Percentiles rank a stretch among this genome's conserved stretches.
phyloP scores from a whole-genome alignment of 2,329 filamentous ascomycete species.

The Colletotrichum sp. region DNA sequence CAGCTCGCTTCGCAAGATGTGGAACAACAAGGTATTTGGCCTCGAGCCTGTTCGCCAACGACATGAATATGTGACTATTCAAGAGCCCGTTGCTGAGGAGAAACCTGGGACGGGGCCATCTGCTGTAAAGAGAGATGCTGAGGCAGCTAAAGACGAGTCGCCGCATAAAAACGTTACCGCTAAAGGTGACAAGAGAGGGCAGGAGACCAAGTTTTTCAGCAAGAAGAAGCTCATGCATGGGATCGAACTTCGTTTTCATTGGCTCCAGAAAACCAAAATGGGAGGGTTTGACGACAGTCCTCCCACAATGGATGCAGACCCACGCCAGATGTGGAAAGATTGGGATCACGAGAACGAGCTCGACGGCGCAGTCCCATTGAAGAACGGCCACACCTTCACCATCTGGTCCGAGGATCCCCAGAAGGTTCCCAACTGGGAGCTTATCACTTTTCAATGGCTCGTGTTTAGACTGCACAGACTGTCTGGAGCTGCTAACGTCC shows the following conservation, averaged over 20 bases:
- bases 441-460: neutral
- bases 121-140: neutral
- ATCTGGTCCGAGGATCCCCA: neutral
- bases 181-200: neutral
- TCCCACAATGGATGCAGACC: neutral
- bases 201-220: accelerated
- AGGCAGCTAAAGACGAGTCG: neutral
- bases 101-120: neutral
- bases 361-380: neutral
- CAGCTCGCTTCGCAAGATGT: neutral
- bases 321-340: neutral
- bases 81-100: neutral
- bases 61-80: too few species aligned
- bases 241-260: neutral
- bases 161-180: neutral
- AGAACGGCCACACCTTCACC: neutral
- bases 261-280: neutral
- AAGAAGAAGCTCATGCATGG: neutral
- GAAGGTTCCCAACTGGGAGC: neutral
- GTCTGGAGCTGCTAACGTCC: neutral
- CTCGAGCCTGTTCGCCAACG: neutral
- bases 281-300: neutral
- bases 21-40: neutral
- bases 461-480: accelerated
- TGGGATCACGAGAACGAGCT: neutral